Conservation (phyloP, 441 rosid species). For the Theobroma grandiflorum region DNA sequence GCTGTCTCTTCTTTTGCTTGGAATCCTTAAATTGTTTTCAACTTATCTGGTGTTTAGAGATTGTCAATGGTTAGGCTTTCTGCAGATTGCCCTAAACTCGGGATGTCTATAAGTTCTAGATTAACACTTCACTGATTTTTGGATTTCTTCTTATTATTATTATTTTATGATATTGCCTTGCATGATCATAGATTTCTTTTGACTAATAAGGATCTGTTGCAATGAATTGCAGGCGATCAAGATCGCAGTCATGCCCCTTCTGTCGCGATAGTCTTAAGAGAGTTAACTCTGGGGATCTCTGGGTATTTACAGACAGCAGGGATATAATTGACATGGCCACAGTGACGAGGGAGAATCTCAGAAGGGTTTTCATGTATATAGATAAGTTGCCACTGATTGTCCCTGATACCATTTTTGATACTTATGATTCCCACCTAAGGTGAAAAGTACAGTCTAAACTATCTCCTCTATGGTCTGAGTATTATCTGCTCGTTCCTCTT, state of each 20-base stretch:
- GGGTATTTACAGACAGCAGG: constrained; percentile 58
- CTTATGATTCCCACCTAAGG: constrained; percentile 62
- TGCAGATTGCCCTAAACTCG: background rate
- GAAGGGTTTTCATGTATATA: constrained; percentile 61
- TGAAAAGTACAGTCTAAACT: constrained; percentile 32
- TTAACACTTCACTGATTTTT: background rate
- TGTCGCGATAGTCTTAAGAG: constrained; percentile 71
- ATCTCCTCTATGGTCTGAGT: constrained; percentile 8
- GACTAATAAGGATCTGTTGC: background rate
- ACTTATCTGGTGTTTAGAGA: background rate
- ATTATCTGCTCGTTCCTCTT: background rate
- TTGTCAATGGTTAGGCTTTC: background rate
- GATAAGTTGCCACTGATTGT: constrained; percentile 65
- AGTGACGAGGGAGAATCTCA: constrained; percentile 59
- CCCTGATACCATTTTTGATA: constrained; percentile 57
- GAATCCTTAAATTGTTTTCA: background rate
- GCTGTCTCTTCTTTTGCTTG: background rate
- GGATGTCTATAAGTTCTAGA: background rate
- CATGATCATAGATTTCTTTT: background rate
- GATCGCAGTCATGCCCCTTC: constrained; percentile 75
- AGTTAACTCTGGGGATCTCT: constrained; percentile 70
- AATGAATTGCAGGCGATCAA: constrained; percentile 54
- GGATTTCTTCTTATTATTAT: too few relatives aligned
- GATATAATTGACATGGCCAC: constrained; percentile 62
- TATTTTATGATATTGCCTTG: background rate